Evolutionary conservation across 257 asterid species (phyloP), one percentile per base, ranked within the genome.

Genomic region (Plantago elongata): DNA sequence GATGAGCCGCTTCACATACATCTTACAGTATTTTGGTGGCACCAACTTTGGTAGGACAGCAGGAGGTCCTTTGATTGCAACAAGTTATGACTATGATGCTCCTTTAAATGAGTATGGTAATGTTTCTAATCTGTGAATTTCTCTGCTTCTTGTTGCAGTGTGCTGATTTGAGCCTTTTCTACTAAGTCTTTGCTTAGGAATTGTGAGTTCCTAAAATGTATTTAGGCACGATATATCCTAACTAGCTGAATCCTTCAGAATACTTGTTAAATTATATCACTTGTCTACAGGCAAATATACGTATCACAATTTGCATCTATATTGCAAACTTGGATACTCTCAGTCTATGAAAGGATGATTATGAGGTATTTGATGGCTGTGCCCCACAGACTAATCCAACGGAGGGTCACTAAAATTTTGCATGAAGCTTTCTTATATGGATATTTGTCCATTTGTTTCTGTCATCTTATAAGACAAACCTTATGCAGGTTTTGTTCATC

Each of bases 41-140:
- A 88, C 95, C 69, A 88, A 88, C 82, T 88, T 88, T 56, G 96
- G 95, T 48, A 69, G 91, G 72, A 85, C 96, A 48, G 89, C 94
- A 0, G 95, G 96, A 16, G 96, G 95, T 37, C 94, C 95, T 70
- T 62, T 83, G 64, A 68, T 81, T 54, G 92, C 96, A 54, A 83
- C 96, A 68, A 88, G 95, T 77, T 88, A 88, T 46, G 88, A 88
- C 72, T 88, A 85, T 69, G 96, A 85, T 72, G 95, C 96, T 45
- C 96, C 96, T 14, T 55, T 88, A 57, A 81, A 88, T 72, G 96
- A 88, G 75, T 83, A 88, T 61, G 95, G 96, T 83, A 81, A 73
- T 16, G 18, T 52, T 72, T 63, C 69, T 63, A 68, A 66, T 54
- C 67, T 54, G 45, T 40, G 7, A 42, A 13, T 4, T 47, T 5